Percentiles rank a stretch among this genome's conserved stretches.
phyloP scores from a whole-genome alignment of 148 eudicot species.

The Polygonum aviculare region DNA sequence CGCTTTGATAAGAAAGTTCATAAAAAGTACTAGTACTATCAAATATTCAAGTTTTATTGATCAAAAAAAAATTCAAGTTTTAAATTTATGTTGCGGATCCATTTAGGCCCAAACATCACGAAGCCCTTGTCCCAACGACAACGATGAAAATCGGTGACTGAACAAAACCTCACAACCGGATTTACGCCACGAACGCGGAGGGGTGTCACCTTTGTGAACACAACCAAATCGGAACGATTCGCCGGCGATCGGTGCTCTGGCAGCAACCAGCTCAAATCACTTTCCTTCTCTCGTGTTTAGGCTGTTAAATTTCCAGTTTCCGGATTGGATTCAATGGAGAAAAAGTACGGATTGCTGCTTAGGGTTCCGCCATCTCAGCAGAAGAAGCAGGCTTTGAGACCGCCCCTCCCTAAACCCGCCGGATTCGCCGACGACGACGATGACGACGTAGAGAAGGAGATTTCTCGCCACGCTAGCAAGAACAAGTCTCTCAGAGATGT shows the following conservation, averaged over 20 bases:
- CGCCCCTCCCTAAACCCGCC: constrained; percentile 35
- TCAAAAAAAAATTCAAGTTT: too few species aligned
- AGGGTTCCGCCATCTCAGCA: constrained; percentile 63
- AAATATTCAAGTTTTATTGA: too few species aligned
- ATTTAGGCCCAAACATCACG: neutral
- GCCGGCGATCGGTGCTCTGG: neutral
- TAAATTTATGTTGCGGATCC: neutral
- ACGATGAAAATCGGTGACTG: neutral
- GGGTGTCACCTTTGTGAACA: neutral
- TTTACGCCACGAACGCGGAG: neutral
- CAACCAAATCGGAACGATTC: neutral
- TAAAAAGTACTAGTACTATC: too few species aligned
- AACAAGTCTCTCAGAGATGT: constrained; percentile 70
- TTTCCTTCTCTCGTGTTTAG: neutral
- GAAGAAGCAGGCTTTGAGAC: constrained; percentile 37
- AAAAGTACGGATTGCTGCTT: constrained; percentile 66
- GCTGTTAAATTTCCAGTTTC: neutral
- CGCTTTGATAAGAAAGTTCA: too few species aligned
- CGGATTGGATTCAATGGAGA: constrained; percentile 9
- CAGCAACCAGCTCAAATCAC: neutral
- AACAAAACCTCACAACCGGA: neutral
- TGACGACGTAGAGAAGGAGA: constrained; percentile 63
- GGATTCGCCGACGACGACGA: constrained; percentile 61
- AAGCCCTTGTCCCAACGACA: neutral
- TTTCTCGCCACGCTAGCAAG: constrained; percentile 74